Base-by-base conservation (phyloP, 2,329 filamentous ascomycete genomes). In the Neurospora sp. region DNA sequence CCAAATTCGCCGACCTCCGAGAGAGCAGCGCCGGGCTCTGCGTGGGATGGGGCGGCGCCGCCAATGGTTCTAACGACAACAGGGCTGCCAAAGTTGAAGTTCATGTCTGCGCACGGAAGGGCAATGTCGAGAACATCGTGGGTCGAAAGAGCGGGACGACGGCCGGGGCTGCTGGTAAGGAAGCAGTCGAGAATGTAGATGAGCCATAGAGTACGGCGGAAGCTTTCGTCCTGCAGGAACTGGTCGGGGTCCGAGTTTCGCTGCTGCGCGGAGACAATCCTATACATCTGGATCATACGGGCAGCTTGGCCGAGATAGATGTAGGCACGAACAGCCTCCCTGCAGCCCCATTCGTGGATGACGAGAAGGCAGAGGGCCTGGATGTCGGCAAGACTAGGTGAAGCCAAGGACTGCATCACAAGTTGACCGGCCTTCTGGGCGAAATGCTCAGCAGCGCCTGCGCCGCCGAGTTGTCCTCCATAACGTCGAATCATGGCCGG, bases 211-310 rank as follows among this genome's bases (percentile, higher is more conserved):
- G 86, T 88, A 42, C 87, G 86, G 68, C 87, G 85, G 77, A 88
- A 86, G 0, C 86, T 87, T 77, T 89, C 87, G 67, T 89, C 86
- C 73, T 86, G 85, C 13, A 88, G 82, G 76, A 89, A 89, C 74
- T 86, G 84, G 73, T 88, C 86, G n/a, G 84, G 82, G 52, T 86
- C 85, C 43, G 79, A 77, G 17, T 82, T 80, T 58, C 81, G 78
- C 73, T 86, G 83, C 73, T 87, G 86, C 52, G 82, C 82, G 74
- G 87, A 85, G 66, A 89, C 83, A 70, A 89, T 85, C 72, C 86
- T 83, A 74, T 85, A 88, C 87, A 89, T 89, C 79, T 89, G 87
- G 39, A 87, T 83, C 86, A 89, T 88, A 71, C 87, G 85, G n/a
- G 86, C 84, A 39, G 87, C 87, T 76, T 89, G 86, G 73, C 87